A percentile compares a stretch with the other conserved stretches of the same genome.
Conservation (phyloP, 2,329 filamentous ascomycete species). For the Diplodia scrobiculata region DNA sequence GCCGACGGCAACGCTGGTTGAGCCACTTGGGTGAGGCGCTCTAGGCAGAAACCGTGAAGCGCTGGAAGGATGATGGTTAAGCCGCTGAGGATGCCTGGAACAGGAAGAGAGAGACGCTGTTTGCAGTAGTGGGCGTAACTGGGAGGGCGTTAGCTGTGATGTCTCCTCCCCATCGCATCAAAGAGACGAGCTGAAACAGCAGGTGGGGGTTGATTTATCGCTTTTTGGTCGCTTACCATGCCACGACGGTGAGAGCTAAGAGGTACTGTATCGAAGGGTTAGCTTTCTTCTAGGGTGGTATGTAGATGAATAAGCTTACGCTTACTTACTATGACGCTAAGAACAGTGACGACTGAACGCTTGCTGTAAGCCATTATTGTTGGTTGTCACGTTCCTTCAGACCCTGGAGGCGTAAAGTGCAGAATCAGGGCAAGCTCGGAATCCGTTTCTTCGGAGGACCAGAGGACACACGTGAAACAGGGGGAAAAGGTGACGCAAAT, state of each 20-base stretch:
- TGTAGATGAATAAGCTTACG: not conserved
- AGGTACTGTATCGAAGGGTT: slow-evolving; percentile 39
- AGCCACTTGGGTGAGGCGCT: slow-evolving; percentile 33
- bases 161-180: not conserved
- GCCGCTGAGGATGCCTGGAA: slow-evolving; percentile 40
- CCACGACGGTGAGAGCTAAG: slow-evolving; percentile 39
- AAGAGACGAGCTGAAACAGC: too few species aligned
- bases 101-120: slow-evolving; percentile 39
- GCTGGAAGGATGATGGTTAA: slow-evolving; percentile 43
- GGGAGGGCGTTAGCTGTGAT: not conserved
- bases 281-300: not conserved
- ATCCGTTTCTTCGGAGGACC: not conserved
- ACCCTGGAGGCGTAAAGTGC: not conserved
- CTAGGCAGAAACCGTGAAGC: slow-evolving; percentile 39
- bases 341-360: slow-evolving; percentile 14
- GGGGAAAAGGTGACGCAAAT: not conserved
- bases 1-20: not conserved
- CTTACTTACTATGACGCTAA: slow-evolving; percentile 25
- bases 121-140: slow-evolving; percentile 19
- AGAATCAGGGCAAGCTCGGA: not conserved
- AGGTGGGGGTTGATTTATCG: not conserved
- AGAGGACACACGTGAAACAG: not conserved
- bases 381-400: not conserved
- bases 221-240: slow-evolving; percentile 33
- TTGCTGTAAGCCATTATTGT: slow-evolving; percentile 27